Base-by-base conservation (phyloP, 1,284 basidiomycete genomes). In the Tylopilus sp. region DNA sequence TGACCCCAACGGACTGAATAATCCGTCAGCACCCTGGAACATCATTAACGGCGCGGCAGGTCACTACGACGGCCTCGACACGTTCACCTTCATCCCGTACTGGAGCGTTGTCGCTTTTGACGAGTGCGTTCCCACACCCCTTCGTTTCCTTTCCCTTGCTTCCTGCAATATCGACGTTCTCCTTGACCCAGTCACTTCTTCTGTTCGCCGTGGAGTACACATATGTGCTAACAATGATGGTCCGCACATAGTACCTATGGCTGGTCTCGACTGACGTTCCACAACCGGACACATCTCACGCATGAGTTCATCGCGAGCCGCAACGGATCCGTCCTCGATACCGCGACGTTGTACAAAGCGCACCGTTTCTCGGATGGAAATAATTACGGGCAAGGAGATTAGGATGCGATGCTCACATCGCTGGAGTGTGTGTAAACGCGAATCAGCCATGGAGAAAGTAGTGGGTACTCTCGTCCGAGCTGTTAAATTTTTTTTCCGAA, bases 241-340 rank as follows among this genome's bases (percentile, higher is more conserved):
- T 6, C 21, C 23, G 8, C 11, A 2, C 11, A 26, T 33, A 66
- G 61, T 9, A 25, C 54, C 1, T 66, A 66, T 16, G 61, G 61
- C 18, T 66, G 62, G 61, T 66, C 64, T 15, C 55, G 60, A 26
- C 36, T 66, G 34, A 66, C 54, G 26, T 61, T 63, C 53, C 64
- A 66, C 48, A 66, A 65, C 26, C 50, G 56, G 21, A 63, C 62
- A 5, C 62, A 63, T 19, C 48, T 66, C 28, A 66, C 60, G 2
- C 61, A 63, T 36, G 62, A 63, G 40, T 66, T 63, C 31, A 46
- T 63, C 31, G 53, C 60, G 36, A 63, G 61, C 36, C 64, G 64
- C 11, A 63, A 63, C 23, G 62, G 64, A 13, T 55, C 39, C 10
- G 41, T 66, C 18, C 51, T 63, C 6, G 61, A 66, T 18, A 39